Percentiles rank a stretch among this genome's conserved stretches.
phyloP scores from a whole-genome alignment of 495 filamentous ascomycete species.

The Aspergillus funiculosus region DNA sequence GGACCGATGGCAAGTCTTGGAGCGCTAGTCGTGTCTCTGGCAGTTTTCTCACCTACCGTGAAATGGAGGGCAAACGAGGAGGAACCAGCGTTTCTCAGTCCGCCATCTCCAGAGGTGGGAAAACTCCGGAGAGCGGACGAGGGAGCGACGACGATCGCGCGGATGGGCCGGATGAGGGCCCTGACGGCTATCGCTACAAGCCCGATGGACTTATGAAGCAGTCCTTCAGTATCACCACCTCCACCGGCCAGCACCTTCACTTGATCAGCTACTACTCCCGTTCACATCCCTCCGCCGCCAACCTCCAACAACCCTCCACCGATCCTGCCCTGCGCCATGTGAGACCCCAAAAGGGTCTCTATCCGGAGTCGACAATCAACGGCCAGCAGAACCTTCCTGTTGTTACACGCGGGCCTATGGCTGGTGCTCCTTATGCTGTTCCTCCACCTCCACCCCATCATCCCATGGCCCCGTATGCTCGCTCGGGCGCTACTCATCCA shows the following conservation, averaged over 20 bases:
- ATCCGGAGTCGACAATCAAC: slow-evolving; percentile 93
- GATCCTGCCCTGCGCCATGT: slow-evolving; percentile 81
- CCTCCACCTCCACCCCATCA: slow-evolving; percentile 33
- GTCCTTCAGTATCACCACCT: slow-evolving; percentile 97
- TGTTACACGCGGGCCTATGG: slow-evolving; percentile 59
- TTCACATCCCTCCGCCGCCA: slow-evolving; percentile 57
- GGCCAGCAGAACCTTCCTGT: slow-evolving; percentile 66
- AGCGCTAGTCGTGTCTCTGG: slow-evolving; percentile 95
- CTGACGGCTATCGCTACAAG: slow-evolving; percentile 96
- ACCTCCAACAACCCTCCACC: slow-evolving; percentile 68
- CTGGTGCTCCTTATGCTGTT: slow-evolving; percentile 47
- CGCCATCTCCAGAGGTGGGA: slow-evolving; percentile 54
- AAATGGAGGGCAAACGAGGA: slow-evolving; percentile 96
- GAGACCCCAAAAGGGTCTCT: slow-evolving; percentile 82
- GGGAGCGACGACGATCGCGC: slow-evolving; percentile 74
- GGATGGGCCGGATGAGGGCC: slow-evolving; percentile 70
- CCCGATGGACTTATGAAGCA: slow-evolving; percentile 97
- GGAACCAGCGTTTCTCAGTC: slow-evolving; percentile 53
- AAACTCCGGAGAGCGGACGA: slow-evolving; percentile 72
- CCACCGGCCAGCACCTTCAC: slow-evolving; percentile 83
- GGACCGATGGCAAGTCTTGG: slow-evolving; percentile 99
- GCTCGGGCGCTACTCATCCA: slow-evolving; percentile 40
- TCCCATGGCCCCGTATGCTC: slow-evolving; percentile 45
- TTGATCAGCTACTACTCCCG: slow-evolving; percentile 95
- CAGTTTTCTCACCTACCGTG: slow-evolving; percentile 93